Evolutionary conservation across 2,329 filamentous ascomycete genomes (phyloP).

Genomic region (Colletotrichum sp.): DNA sequence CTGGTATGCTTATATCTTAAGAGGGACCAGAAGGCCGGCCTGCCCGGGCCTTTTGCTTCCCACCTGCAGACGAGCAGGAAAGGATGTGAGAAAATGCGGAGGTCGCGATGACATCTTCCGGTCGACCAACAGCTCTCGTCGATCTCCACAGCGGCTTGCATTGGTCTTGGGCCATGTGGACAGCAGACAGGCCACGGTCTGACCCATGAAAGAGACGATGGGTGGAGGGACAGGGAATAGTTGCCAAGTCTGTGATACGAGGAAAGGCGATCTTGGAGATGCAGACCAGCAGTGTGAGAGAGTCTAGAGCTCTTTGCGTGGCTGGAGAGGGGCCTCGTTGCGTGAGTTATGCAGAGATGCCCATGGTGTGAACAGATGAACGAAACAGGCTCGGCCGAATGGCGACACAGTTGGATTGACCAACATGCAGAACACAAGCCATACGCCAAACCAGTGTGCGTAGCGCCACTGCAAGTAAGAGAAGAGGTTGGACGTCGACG

Average conservation of each 20-base stretch:
- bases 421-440: not conserved
- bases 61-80: not conserved
- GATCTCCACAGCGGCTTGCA: slow-evolving; percentile 20
- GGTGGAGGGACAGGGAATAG: not conserved
- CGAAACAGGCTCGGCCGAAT: not conserved
- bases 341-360: not conserved
- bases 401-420: not conserved
- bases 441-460: not conserved
- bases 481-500: slow-evolving; percentile 11
- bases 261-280: slow-evolving; percentile 6
- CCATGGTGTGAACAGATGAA: slow-evolving; percentile 1
- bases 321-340: not conserved
- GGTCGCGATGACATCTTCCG: slow-evolving; percentile 18
- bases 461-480: slow-evolving; percentile 3
- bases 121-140: slow-evolving; percentile 1
- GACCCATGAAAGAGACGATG: not conserved
- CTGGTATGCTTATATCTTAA: slow-evolving; percentile 21
- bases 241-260: slow-evolving; percentile 23
- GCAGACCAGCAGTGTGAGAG: not conserved
- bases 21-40: not conserved
- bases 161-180: slow-evolving; percentile 12
- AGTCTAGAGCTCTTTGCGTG: not conserved
- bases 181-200: not conserved
- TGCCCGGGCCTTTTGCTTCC: not conserved
- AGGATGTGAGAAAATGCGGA: not conserved